These are phyloP conservation scores for Coemansia sp. DNA, from an alignment of 192 early-diverging fungal genomes.

Conservation along the genomic window DNA sequence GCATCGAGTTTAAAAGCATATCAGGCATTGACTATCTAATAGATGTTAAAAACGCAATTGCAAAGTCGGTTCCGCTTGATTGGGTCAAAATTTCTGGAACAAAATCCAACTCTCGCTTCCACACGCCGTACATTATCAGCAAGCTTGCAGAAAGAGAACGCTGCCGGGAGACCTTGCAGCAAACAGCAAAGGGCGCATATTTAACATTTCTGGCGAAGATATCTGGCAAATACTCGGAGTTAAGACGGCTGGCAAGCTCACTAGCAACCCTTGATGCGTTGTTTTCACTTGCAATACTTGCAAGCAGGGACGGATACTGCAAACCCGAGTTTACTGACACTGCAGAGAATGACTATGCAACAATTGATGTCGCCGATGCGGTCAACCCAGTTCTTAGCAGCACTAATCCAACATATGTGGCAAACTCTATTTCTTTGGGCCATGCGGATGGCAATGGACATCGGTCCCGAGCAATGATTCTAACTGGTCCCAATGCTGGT, in stretches of 20 bases:
- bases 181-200: conserved; percentile 70
- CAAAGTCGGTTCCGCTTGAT: conserved; percentile 61
- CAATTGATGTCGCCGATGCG: conserved; percentile 79
- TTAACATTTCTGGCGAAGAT: conserved; percentile 61
- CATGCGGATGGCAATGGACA: conserved; percentile 27
- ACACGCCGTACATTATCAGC: conserved; percentile 58
- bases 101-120: conserved; percentile 38
- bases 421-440: conserved; percentile 83
- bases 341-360: conserved; percentile 65
- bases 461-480: conserved; percentile 66
- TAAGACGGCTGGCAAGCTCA: conserved; percentile 67
- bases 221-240: conserved; percentile 59
- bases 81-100: conserved; percentile 71
- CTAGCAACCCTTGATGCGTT: conserved; percentile 68
- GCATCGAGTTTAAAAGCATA: conserved; percentile 63
- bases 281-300: conserved; percentile 64
- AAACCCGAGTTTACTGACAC: conserved; percentile 69
- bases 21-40: conserved; percentile 77
- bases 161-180: conserved; percentile 59
- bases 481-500: conserved; percentile 98
- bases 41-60: conserved; percentile 63
- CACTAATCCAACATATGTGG: conserved; percentile 72
- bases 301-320: conserved; percentile 87
- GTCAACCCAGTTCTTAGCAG: conserved; percentile 61
- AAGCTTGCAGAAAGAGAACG: conserved; percentile 60